A percentile compares a stretch with the other conserved stretches of the same genome.
These are phyloP conservation scores for Cryptococcus neoformans DNA, from an alignment of 1,284 basidiomycete genomes.

Conservation along the genomic window DNA sequence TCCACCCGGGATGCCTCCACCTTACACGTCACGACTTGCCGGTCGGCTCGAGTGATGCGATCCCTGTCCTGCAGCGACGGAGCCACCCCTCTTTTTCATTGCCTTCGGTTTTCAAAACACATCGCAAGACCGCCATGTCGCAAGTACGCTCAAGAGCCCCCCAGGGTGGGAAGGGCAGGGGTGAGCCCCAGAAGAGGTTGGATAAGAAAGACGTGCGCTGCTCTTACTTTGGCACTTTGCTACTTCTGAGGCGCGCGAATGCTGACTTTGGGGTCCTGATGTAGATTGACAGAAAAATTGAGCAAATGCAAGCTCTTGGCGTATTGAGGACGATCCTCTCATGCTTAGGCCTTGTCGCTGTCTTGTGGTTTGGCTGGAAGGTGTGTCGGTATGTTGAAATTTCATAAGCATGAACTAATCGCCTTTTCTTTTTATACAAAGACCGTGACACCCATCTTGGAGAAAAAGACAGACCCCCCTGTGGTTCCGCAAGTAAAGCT, in stretches of 20 bases:
- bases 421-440: neutral
- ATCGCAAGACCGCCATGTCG: neutral
- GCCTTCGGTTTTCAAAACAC: neutral
- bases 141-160: neutral
- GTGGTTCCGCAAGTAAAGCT: neutral
- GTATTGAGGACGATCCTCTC: conserved; percentile 7
- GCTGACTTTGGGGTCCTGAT: neutral
- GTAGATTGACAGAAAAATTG: conserved; percentile 14
- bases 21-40: neutral
- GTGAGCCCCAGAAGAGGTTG: neutral
- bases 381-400: conserved; percentile 1
- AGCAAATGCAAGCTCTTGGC: conserved; percentile 7
- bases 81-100: too few species aligned
- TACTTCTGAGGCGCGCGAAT: neutral
- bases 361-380: conserved; percentile 16
- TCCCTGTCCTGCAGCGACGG: too few species aligned
- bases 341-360: conserved; percentile 10
- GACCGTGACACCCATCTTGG: conserved; percentile 8
- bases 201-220: conserved; percentile 7
- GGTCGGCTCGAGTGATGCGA: neutral
- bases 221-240: neutral
- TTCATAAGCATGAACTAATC: neutral
- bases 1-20: neutral
- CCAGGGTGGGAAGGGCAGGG: neutral
- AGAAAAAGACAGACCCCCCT: neutral